Evolutionary conservation across 331 rosid genomes (phyloP).

Genomic region (Dryas integrifolia): DNA sequence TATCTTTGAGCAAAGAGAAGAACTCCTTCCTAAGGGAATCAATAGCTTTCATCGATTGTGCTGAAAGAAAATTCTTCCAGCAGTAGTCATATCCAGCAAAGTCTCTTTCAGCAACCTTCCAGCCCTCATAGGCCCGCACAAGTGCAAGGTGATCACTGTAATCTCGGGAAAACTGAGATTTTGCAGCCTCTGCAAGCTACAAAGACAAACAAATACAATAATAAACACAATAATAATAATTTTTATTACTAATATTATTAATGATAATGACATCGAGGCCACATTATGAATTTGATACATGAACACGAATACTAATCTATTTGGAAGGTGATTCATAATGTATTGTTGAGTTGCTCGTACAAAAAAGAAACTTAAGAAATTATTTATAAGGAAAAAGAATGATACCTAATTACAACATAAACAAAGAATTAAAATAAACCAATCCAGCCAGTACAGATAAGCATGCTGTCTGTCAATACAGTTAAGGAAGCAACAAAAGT

Average conservation of each 20-base stretch:
- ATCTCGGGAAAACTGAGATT: slow-evolving; percentile 69
- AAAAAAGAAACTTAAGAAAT: not conserved
- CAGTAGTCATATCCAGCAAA: slow-evolving; percentile 79
- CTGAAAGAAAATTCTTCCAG: slow-evolving; percentile 90
- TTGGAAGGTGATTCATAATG: too few relatives aligned
- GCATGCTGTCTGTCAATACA: not conserved
- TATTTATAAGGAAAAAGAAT: not conserved
- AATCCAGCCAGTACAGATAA: not conserved
- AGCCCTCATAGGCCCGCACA: slow-evolving; percentile 77
- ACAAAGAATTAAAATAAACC: not conserved
- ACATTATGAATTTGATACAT: not conserved
- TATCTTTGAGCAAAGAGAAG: slow-evolving; percentile 67
- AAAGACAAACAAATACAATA: slow-evolving; percentile 21
- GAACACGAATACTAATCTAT: too few relatives aligned
- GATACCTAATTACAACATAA: slow-evolving; percentile 3
- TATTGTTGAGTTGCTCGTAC: not conserved
- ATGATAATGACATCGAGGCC: not conserved
- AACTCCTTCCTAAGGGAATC: slow-evolving; percentile 87
- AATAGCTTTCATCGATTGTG: slow-evolving; percentile 91
- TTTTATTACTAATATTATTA: not conserved
- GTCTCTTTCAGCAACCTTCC: slow-evolving; percentile 82
- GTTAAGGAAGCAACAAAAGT: too few relatives aligned
- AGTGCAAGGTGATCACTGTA: slow-evolving; percentile 93
- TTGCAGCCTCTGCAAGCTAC: slow-evolving; percentile 97
- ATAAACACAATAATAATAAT: not conserved